Base-by-base conservation (phyloP, 345 rosid species). In the Sapria himalayana region DNA sequence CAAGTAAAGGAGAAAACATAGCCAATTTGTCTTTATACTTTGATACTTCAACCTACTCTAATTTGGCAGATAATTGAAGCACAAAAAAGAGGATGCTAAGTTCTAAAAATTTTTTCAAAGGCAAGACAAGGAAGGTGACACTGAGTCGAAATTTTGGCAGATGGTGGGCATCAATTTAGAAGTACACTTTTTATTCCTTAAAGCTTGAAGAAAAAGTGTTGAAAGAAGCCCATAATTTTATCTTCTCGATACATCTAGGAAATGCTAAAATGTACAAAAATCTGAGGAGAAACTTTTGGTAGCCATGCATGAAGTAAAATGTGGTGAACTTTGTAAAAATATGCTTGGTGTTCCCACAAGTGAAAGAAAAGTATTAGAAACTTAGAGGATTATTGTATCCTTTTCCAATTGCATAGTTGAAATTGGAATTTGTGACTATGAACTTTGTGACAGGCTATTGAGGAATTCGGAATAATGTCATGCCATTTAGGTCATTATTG, bases 1-100 rank as follows among this genome's bases (percentile, higher is more conserved):
- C 22, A 18, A 66, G 73, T 63, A 66, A 43, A 14, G 22, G 9
- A 21, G 8, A 3, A 16, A 4, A 19, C 19, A 9, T 19, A 24
- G 5, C 15, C 8, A 17, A 33, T 8, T 9, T 36, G 20, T 1
- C 9, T 37, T 6, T n/a, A 7, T 37, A 16, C 12, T 3, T 12
- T 16, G 7, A 22, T 4, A 6, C 9, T n/a, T 2, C 15, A 0
- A 5, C n/a, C 34, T 39, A 15, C 2, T 14, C 9, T 45, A 8
- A 7, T 15, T n/a, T n/a, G n/a, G n/a, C n/a, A n/a, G n/a, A n/a
- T n/a, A n/a, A n/a, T n/a, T n/a, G n/a, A n/a, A n/a, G n/a, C n/a
- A n/a, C n/a, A n/a, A n/a, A n/a, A n/a, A n/a, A n/a, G n/a, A n/a
- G n/a, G n/a, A n/a, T n/a, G n/a, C n/a, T n/a, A n/a, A n/a, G n/a